Percentiles rank a stretch among this genome's conserved stretches.
phyloP scores from a whole-genome alignment of 495 filamentous ascomycete genomes.

The Amphirosellinia nigrospora region DNA sequence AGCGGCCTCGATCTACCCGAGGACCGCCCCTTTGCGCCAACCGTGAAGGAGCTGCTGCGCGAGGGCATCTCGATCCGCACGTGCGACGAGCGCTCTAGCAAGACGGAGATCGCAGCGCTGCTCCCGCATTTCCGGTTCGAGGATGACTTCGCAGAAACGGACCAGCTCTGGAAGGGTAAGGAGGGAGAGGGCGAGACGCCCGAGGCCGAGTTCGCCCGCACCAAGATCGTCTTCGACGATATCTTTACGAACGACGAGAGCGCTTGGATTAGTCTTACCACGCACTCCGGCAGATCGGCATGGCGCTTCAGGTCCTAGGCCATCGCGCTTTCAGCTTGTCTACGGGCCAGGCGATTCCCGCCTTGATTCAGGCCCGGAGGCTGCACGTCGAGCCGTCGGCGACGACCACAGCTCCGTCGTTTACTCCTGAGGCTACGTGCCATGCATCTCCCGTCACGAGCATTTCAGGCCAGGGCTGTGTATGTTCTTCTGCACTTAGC shows the following conservation, averaged over 20 bases:
- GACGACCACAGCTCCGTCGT: conserved; percentile 44
- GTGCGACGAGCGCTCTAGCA: conserved; percentile 69
- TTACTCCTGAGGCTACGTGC: conserved; percentile 56
- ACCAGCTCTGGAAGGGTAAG: conserved; percentile 63
- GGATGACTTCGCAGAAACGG: conserved; percentile 63
- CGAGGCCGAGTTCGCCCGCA: conserved; percentile 61
- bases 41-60: conserved; percentile 71
- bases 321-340: conserved; percentile 66
- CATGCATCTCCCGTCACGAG: conserved; percentile 56
- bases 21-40: conserved; percentile 61
- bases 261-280: conserved; percentile 69
- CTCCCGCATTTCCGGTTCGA: conserved; percentile 70
- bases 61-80: conserved; percentile 77
- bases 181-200: conserved; percentile 57
- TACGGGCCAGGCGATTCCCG: conserved; percentile 74
- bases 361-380: conserved; percentile 65
- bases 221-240: conserved; percentile 62
- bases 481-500: conserved; percentile 47
- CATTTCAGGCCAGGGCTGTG: conserved; percentile 49
- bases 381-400: conserved; percentile 33
- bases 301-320: conserved; percentile 60
- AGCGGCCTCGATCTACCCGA: conserved; percentile 57
- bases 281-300: conserved; percentile 71
- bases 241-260: conserved; percentile 66
- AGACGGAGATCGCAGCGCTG: conserved; percentile 57